Evolutionary conservation across 257 asterid species (phyloP).

Genomic region (Nicotiana tabacum): DNA sequence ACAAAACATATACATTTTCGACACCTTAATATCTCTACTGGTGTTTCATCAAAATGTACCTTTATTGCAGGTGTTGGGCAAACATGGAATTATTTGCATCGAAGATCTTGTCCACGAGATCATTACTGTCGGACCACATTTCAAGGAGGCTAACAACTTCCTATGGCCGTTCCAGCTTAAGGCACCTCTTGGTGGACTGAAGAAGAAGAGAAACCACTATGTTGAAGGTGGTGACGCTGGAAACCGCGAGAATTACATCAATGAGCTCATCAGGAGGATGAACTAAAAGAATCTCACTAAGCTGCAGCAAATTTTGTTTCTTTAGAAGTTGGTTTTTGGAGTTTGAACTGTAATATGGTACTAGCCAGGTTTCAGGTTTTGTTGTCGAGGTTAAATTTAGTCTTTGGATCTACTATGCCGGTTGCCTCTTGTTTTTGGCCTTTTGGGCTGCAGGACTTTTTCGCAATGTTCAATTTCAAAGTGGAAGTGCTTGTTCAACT

Average conservation of each 20-base stretch:
- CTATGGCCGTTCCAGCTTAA: constrained; percentile 61
- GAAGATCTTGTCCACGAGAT: constrained; percentile 57
- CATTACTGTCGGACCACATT: constrained; percentile 48
- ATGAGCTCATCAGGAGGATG: constrained; percentile 57
- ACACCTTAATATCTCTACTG: not conserved
- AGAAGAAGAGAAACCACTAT: constrained; percentile 58
- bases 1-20: too few relatives aligned
- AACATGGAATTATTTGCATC: constrained; percentile 41
- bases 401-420: not conserved
- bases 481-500: too few relatives aligned
- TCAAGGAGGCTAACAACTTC: constrained; percentile 61
- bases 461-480: not conserved
- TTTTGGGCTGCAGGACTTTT: too few relatives aligned
- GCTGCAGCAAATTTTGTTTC: not conserved
- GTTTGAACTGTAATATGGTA: not conserved
- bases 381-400: not conserved
- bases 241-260: constrained; percentile 48
- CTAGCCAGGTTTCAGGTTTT: not conserved
- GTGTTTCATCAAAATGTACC: not conserved
- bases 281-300: constrained; percentile 20
- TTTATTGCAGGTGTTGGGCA: constrained; percentile 33
- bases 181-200: constrained; percentile 55
- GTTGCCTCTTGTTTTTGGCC: not conserved
- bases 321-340: not conserved
- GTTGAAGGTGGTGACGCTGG: constrained; percentile 70